Evolutionary conservation across 2,329 filamentous ascomycete genomes (phyloP), one percentile per base, ranked within the genome.

Genomic region (Sporothrix mexicana): DNA sequence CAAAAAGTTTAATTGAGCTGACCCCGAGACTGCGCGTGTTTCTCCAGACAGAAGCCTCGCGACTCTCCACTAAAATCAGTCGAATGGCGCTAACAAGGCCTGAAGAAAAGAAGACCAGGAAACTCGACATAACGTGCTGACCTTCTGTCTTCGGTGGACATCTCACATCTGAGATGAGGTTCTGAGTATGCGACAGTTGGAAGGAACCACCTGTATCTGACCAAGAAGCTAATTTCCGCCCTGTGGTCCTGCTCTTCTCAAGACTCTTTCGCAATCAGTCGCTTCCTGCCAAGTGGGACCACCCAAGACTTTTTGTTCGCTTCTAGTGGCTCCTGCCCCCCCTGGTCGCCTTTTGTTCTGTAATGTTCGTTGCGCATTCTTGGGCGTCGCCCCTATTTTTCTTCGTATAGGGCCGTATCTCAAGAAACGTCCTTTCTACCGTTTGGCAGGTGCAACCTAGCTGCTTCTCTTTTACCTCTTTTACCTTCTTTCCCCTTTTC

Each of bases 261-360:
- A n/a, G n/a, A n/a, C n/a, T 64, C 59, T 23, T 20, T 41, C 59
- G 41, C 59, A 64, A 59, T 64, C 59, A 64, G 36, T 49, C 62
- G 62, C 62, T 66, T 36, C 62, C 62, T 66, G 62, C 45, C 62
- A 66, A 66, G 62, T 66, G 62, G 62, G 55, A 36, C 55, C 30
- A 61, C 62, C 62, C 41, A 30, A 47, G 43, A 66, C 62, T 17
- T 45, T 30, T 41, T 36, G 30, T 36, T 36, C 30, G 30, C 30
- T 36, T 36, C 30, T 36, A 36, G 30, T 36, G 30, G 30, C 7
- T 36, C 30, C 30, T 36, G 30, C 30, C 53, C 10, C 41, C 41
- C 36, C 30, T 43, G 15, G 51, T 55, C 51, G 51, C 51, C 20
- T 23, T 55, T 59, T 59, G 15, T 20, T 45, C 59, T 41, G 12